Percentiles rank a stretch among this genome's conserved stretches.
Conservation (phyloP, 2,329 filamentous ascomycete genomes). For the Phyllosticta ampelicida region DNA sequence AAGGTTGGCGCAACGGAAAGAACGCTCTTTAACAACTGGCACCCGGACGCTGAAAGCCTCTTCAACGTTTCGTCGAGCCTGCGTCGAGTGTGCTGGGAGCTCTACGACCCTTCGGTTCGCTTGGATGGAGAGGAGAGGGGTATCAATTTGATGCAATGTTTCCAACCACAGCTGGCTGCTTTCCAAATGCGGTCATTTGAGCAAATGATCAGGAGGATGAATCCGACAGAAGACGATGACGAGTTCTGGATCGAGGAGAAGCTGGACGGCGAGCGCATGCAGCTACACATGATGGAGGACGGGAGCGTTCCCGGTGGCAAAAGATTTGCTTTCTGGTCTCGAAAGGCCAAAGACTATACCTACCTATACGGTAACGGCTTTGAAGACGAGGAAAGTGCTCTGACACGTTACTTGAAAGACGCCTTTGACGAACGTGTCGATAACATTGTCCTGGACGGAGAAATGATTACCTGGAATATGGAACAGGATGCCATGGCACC, state of each 20-base stretch:
- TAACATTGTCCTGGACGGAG: conserved; percentile 86
- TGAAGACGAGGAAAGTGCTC: conserved; percentile 59
- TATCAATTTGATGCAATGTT: conserved; percentile 82
- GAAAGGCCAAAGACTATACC: conserved; percentile 93
- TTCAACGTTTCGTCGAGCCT: conserved; percentile 90
- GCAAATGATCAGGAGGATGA: conserved; percentile 62
- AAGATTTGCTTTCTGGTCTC: conserved; percentile 80
- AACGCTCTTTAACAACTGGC: conserved; percentile 62
- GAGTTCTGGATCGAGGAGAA: conserved; percentile 98
- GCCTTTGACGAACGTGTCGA: conserved; percentile 69
- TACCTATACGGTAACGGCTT: conserved; percentile 80
- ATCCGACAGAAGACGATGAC: conserved; percentile 55
- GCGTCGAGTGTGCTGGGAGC: conserved; percentile 86
- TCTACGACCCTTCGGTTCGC: conserved; percentile 61
- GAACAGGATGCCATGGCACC: conserved; percentile 71
- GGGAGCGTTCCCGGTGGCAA: conserved; percentile 55
- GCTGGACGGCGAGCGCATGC: conserved; percentile 92
- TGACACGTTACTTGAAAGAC: conserved; percentile 68
- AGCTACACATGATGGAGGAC: conserved; percentile 81
- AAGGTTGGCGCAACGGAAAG: conserved; percentile 49
- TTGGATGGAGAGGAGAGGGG: conserved; percentile 66
- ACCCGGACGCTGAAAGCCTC: conserved; percentile 41
- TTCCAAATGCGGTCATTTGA: conserved; percentile 79
- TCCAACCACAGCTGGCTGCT: conserved; percentile 88
- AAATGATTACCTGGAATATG: conserved; percentile 98